Conservation (phyloP, 257 asterid species). For the Capsicum chinense region DNA sequence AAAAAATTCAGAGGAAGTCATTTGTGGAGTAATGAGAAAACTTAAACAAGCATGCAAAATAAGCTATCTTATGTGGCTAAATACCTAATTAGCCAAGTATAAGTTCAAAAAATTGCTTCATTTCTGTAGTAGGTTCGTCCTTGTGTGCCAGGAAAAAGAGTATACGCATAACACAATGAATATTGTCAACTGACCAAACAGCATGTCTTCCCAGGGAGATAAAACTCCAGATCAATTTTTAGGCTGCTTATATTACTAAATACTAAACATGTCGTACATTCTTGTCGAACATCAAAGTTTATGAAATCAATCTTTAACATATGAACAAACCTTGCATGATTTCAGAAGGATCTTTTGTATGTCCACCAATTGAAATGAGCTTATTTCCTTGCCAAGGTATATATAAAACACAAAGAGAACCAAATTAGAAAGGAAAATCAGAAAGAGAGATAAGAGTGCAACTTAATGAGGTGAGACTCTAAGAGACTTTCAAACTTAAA, state of each 20-base stretch:
- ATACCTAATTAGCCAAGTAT: background rate
- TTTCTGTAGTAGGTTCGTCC: too few species aligned
- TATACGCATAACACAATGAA: too few species aligned
- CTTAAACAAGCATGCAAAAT: background rate
- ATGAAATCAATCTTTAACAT: too few species aligned
- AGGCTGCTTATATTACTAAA: too few species aligned
- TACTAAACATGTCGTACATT: too few species aligned
- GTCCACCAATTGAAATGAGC: slow-evolving; percentile 96
- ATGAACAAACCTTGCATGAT: slow-evolving; percentile 66
- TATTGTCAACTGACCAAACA: too few species aligned
- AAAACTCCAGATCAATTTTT: too few species aligned
- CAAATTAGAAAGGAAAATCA: background rate
- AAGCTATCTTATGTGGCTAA: background rate
- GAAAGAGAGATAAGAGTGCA: background rate
- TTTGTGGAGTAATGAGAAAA: slow-evolving; percentile 1
- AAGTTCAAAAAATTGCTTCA: background rate
- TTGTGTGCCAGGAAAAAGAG: too few species aligned
- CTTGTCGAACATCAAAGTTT: too few species aligned
- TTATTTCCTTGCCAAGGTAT: slow-evolving; percentile 92
- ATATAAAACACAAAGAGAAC: slow-evolving; percentile 43
- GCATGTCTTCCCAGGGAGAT: too few species aligned
- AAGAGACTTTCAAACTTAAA: too few species aligned
- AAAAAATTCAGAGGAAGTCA: background rate
- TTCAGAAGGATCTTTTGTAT: slow-evolving; percentile 84
- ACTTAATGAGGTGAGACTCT: too few species aligned